Conservation (phyloP, 2,329 filamentous ascomycete species). For the Cadophora sp. region DNA sequence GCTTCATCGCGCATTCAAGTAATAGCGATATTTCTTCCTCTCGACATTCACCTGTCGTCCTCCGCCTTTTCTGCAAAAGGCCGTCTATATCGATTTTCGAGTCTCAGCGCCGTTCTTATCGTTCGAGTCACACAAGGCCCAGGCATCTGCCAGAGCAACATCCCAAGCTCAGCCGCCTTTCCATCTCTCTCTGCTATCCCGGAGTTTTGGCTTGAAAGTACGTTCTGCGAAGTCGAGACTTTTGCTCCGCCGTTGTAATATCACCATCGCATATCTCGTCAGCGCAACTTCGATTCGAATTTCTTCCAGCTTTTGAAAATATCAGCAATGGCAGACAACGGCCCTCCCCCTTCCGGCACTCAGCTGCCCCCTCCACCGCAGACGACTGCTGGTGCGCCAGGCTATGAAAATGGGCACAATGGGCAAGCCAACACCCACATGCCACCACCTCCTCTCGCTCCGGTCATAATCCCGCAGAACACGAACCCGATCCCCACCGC, state of each 20-base stretch:
- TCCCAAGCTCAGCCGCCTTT: conserved; percentile 31
- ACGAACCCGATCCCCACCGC: conserved; percentile 94
- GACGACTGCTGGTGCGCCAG: conserved; percentile 72
- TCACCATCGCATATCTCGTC: conserved; percentile 35
- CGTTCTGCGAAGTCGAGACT: conserved; percentile 32
- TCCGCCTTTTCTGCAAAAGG: conserved; percentile 41
- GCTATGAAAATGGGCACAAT: conserved; percentile 79
- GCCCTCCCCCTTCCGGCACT: conserved; percentile 64
- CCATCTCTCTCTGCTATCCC: conserved; percentile 36
- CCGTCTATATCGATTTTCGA: conserved; percentile 39
- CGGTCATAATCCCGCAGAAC: conserved; percentile 89
- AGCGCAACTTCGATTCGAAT: conserved; percentile 30
- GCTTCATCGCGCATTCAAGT: conserved; percentile 38
- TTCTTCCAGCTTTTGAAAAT: conserved; percentile 30
- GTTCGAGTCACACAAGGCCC: conserved; percentile 41
- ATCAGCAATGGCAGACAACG: conserved; percentile 78
- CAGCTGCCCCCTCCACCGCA: conserved; percentile 76
- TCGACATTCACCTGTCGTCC: conserved; percentile 38
- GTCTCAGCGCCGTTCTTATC: conserved; percentile 42
- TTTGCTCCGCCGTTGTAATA: conserved; percentile 35
- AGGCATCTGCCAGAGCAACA: conserved; percentile 36
- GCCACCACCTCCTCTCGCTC: conserved; percentile 86
- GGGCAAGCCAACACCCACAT: conserved; percentile 78
- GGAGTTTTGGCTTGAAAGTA: conserved; percentile 32
- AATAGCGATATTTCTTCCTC: conserved; percentile 39